Percentiles rank a stretch among this genome's conserved stretches.
Evolutionary conservation across 2,329 filamentous ascomycete species (phyloP).

Genomic region (Fusarium praegraminearum): DNA sequence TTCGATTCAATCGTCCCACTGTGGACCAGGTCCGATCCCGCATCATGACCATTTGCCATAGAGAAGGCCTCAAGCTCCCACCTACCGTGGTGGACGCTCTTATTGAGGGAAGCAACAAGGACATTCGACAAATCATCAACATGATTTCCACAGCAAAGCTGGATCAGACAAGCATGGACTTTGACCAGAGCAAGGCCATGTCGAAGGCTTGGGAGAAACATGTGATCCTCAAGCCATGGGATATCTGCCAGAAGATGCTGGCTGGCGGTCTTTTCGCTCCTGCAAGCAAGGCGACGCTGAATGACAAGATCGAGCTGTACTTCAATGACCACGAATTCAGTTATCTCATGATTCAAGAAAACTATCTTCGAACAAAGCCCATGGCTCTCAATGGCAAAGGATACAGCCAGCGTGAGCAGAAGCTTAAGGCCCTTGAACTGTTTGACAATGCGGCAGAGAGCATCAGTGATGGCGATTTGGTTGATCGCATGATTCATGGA

Average conservation of each 20-base stretch:
- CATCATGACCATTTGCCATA: constrained; percentile 94
- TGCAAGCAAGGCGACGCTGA: constrained; percentile 86
- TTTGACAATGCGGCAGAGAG: constrained; percentile 90
- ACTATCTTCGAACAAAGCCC: constrained; percentile 89
- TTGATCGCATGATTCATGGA: constrained; percentile 98
- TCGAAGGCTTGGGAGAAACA: constrained; percentile 99
- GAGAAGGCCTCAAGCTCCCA: constrained; percentile 89
- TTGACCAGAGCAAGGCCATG: constrained; percentile 90
- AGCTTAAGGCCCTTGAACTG: constrained; percentile 86
- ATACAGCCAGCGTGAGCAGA: constrained; percentile 74
- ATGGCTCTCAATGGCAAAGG: constrained; percentile 67
- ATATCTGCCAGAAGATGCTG: constrained; percentile 94
- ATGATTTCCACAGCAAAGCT: constrained; percentile 97
- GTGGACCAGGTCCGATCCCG: constrained; percentile 91
- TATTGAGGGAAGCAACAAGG: constrained; percentile 94
- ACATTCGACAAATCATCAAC: constrained; percentile 98
- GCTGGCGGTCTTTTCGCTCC: constrained; percentile 86
- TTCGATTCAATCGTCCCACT: constrained; percentile 89
- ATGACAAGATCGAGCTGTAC: constrained; percentile 98
- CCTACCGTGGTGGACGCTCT: constrained; percentile 87
- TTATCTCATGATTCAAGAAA: constrained; percentile 97
- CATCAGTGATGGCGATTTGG: constrained; percentile 95
- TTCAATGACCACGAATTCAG: constrained; percentile 99
- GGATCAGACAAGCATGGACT: constrained; percentile 83
- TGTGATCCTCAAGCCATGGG: constrained; percentile 96